These are phyloP conservation scores for Sesbania bispinosa DNA, from an alignment of 306 rosid species.

Conservation along the genomic window DNA sequence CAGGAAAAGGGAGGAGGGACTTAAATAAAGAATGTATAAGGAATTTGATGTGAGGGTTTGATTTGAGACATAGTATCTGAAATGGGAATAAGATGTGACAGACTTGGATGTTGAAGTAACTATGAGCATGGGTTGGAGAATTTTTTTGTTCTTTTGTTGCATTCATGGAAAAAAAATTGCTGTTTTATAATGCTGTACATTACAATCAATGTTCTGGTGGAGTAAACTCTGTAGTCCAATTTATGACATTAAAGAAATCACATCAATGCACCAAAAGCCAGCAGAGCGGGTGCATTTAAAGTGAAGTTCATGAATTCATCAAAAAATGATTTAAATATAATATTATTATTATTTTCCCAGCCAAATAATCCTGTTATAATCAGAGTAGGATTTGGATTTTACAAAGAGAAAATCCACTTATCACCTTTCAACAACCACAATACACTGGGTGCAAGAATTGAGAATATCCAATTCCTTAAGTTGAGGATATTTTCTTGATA, in stretches of 20 bases:
- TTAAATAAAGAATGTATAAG: slow-evolving; percentile 34
- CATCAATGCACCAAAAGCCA: slow-evolving; percentile 31
- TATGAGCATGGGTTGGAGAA: slow-evolving; percentile 45
- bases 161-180: slow-evolving; percentile 29
- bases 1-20: slow-evolving; percentile 10
- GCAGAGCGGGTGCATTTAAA: slow-evolving; percentile 24
- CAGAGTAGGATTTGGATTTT: neutral
- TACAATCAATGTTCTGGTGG: slow-evolving; percentile 26
- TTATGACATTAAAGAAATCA: slow-evolving; percentile 36
- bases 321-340: no score
- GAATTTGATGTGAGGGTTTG: slow-evolving; percentile 46
- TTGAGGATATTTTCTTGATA: no score
- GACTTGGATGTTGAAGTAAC: slow-evolving; percentile 65
- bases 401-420: neutral
- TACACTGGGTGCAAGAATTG: neutral
- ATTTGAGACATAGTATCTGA: slow-evolving; percentile 38
- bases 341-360: neutral
- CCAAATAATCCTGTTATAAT: neutral
- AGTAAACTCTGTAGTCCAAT: slow-evolving; percentile 25
- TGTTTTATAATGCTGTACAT: slow-evolving; percentile 9
- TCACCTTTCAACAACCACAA: neutral
- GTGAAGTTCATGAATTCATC: slow-evolving; percentile 14
- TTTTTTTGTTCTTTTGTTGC: slow-evolving; percentile 55
- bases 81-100: slow-evolving; percentile 45
- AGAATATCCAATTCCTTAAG: no score